These are phyloP conservation scores for Lolium rigidum DNA, from an alignment of 176 grass and related monocot species.

Conservation along the genomic window DNA sequence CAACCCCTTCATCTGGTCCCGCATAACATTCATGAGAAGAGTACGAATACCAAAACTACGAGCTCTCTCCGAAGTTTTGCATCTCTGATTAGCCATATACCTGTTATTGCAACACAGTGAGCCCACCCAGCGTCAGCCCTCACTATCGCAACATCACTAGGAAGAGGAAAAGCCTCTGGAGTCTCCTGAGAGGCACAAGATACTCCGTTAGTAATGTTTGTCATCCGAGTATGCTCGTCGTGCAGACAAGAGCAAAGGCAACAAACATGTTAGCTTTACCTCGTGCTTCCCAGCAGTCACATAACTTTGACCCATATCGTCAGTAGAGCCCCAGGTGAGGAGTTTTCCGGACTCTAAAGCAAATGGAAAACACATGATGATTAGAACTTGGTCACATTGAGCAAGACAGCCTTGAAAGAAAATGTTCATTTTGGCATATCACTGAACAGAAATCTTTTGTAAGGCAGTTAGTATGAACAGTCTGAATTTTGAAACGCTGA, in stretches of 20 bases:
- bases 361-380: conserved; percentile 28
- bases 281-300: conserved; percentile 96
- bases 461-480: not conserved
- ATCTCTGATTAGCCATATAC: conserved; percentile 38
- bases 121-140: conserved; percentile 95
- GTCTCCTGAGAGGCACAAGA: conserved; percentile 66
- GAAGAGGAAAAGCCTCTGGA: conserved; percentile 94
- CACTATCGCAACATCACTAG: conserved; percentile 66
- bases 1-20: conserved; percentile 78
- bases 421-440: conserved; percentile 17
- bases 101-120: conserved; percentile 90
- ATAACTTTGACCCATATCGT: conserved; percentile 99
- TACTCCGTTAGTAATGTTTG: conserved; percentile 22
- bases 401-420: not conserved
- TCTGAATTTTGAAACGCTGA: not conserved
- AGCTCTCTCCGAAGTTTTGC: not conserved
- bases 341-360: conserved; percentile 83
- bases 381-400: not conserved
- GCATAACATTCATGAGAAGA: conserved; percentile 41
- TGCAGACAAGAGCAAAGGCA: conserved; percentile 31
- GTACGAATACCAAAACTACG: not conserved
- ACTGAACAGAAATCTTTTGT: not conserved
- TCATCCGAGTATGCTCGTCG: not conserved
- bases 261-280: conserved; percentile 51
- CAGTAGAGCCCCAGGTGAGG: conserved; percentile 91